Evolutionary conservation across 2,329 filamentous ascomycete species (phyloP), one percentile per base, ranked within the genome.

Genomic region (Penicillium sp.): DNA sequence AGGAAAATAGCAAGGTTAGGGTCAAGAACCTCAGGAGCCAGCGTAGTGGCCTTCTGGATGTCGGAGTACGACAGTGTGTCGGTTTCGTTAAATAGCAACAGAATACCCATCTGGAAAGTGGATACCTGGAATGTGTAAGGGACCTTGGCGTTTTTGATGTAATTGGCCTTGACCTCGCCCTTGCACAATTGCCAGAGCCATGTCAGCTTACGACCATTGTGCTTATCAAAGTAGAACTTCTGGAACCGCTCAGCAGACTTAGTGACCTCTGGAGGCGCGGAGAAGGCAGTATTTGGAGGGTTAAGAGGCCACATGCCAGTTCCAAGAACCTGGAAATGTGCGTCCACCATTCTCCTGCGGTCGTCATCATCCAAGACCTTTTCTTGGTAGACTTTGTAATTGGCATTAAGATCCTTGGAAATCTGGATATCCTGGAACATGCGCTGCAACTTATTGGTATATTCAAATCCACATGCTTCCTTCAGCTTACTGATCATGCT

Each of bases 401-500:
- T 88, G 48, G 85, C 84, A 75, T 99, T 99, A 47, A 99, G 84
- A 77, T 99, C 95, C 78, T 97, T 97, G 62, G 93, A 98, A 50
- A 96, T 96, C 75, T 99, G 95, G 82, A 99, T 97, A 72, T 99
- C 95, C 75, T 98, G 93, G 84, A 98, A 99, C 95, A 99, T 99
- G 71, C 96, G 91, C 79, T 98, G 93, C 46, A 99, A 84, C 80
- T 98, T 98, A 82, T 98, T 99, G 66, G 95, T 99, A 78, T 99
- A 99, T 75, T 99, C 95, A 67, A 97, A 99, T 68, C 95, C 95
- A 71, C 95, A 98, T 0, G 95, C 93, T 72, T 99, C 95, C 80
- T 99, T 99, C 64, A 99, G 82, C 79, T 98, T 99, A 80, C 90
- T 93, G 75, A 99, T 99, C 95, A 99, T 99, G 79, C 91, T 97